Evolutionary conservation across 805 yeast species (phyloP).

Genomic region (Zygotorulaspora chibaensis): DNA sequence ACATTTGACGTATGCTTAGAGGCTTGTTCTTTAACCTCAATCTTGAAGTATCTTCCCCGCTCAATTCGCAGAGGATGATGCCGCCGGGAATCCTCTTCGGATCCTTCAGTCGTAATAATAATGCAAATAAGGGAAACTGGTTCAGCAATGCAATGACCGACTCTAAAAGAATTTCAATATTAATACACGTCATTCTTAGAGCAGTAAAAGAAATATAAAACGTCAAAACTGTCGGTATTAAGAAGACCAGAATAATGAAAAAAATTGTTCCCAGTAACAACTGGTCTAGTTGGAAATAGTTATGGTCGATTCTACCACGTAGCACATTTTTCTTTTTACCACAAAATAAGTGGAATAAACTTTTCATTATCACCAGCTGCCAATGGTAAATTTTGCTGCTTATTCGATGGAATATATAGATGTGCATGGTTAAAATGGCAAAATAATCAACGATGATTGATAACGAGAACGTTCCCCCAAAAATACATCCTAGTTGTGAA

Average conservation of each 20-base stretch:
- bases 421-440: conserved; percentile 61
- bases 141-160: conserved; percentile 60
- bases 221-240: conserved; percentile 83
- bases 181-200: conserved; percentile 49
- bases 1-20: conserved; percentile 41
- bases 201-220: conserved; percentile 73
- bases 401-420: conserved; percentile 71
- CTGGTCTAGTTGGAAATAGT: conserved; percentile 82
- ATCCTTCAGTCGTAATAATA: conserved; percentile 75
- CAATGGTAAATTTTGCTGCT: conserved; percentile 74
- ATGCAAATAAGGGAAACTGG: conserved; percentile 81
- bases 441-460: conserved; percentile 63
- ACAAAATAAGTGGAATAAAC: conserved; percentile 77
- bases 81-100: conserved; percentile 66
- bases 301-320: conserved; percentile 79
- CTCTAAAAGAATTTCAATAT: conserved; percentile 50
- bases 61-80: conserved; percentile 32
- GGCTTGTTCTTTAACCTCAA: conserved; percentile 43
- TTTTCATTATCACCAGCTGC: conserved; percentile 62
- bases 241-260: conserved; percentile 71
- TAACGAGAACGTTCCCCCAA: conserved; percentile 68
- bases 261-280: conserved; percentile 81
- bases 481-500: conserved; percentile 40
- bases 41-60: conserved; percentile 14
- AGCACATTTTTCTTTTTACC: conserved; percentile 85